phyloP scores from a whole-genome alignment of 495 filamentous ascomycete genomes.

The Daldinia caldariorum region DNA sequence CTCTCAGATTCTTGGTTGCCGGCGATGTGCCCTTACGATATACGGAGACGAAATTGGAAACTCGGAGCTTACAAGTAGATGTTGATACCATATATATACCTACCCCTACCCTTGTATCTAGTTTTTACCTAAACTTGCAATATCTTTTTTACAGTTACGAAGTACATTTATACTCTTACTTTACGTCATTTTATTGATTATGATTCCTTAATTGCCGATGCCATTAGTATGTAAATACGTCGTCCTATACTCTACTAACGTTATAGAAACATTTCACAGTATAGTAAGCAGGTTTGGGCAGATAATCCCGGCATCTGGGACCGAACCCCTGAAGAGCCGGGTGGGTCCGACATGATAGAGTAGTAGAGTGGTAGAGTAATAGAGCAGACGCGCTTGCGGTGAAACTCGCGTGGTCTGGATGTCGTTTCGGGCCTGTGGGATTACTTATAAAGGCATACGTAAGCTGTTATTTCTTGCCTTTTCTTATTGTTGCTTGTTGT shows the following conservation, averaged over 20 bases:
- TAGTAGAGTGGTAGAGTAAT: neutral
- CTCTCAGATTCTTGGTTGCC: constrained; percentile 18
- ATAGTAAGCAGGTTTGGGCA: neutral
- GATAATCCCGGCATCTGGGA: constrained; percentile 14
- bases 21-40: constrained; percentile 24
- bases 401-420: constrained; percentile 39
- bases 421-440: constrained; percentile 27
- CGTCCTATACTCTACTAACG: neutral
- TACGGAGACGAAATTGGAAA: constrained; percentile 27
- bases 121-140: constrained; percentile 29
- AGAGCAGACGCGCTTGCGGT: constrained; percentile 7
- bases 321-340: neutral
- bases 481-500: neutral
- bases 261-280: neutral
- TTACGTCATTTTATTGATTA: neutral
- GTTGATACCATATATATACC: constrained; percentile 31
- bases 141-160: constrained; percentile 23
- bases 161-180: constrained; percentile 2
- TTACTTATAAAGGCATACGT: constrained; percentile 10
- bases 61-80: constrained; percentile 31
- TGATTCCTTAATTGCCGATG: neutral
- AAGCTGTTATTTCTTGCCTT: constrained; percentile 5
- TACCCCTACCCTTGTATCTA: constrained; percentile 39
- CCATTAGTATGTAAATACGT: too few species aligned
- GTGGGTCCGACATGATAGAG: constrained; percentile 26